A percentile compares a stretch with the other conserved stretches of the same genome.
phyloP scores from a whole-genome alignment of 2,329 filamentous ascomycete species.

The Ascochyta rabiei region DNA sequence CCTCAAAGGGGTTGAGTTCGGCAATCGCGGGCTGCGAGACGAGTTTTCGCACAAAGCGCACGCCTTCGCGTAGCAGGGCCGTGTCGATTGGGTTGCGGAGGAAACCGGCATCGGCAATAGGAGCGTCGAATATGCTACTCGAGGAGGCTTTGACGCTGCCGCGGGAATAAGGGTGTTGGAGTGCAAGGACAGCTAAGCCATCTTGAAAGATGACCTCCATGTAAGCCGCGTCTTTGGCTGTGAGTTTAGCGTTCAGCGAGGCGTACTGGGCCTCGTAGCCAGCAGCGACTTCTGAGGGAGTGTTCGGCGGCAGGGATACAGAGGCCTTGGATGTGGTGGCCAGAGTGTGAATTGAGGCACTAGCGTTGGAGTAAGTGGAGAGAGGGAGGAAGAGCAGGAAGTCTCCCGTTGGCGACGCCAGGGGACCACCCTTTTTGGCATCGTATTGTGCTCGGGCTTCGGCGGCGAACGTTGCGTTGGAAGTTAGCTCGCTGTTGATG shows the following conservation, averaged over 20 bases:
- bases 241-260: slow-evolving; percentile 25
- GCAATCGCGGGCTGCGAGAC: slow-evolving; percentile 18
- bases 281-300: slow-evolving; percentile 23
- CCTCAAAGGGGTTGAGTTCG: slow-evolving; percentile 28
- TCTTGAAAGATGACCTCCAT: slow-evolving; percentile 32
- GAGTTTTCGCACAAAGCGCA: slow-evolving; percentile 27
- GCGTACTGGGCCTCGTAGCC: slow-evolving; percentile 25
- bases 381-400: slow-evolving; percentile 32
- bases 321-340: slow-evolving; percentile 23
- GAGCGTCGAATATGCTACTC: slow-evolving; percentile 29
- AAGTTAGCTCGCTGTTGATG: slow-evolving; percentile 7
- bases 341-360: slow-evolving; percentile 18
- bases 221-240: slow-evolving; percentile 22
- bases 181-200: slow-evolving; percentile 21
- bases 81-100: slow-evolving; percentile 33
- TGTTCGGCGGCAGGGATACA: slow-evolving; percentile 20
- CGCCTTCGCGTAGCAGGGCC: slow-evolving; percentile 27
- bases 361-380: slow-evolving; percentile 26
- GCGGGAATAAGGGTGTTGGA: slow-evolving; percentile 35
- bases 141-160: slow-evolving; percentile 31
- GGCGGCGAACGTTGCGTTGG: slow-evolving; percentile 29
- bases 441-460: slow-evolving; percentile 27
- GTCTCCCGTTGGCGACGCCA: slow-evolving; percentile 26
- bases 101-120: slow-evolving; percentile 31
- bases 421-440: slow-evolving; percentile 16